Base-by-base conservation (phyloP, 2,329 filamentous ascomycete species). In the Ophiostoma fasciatum region DNA sequence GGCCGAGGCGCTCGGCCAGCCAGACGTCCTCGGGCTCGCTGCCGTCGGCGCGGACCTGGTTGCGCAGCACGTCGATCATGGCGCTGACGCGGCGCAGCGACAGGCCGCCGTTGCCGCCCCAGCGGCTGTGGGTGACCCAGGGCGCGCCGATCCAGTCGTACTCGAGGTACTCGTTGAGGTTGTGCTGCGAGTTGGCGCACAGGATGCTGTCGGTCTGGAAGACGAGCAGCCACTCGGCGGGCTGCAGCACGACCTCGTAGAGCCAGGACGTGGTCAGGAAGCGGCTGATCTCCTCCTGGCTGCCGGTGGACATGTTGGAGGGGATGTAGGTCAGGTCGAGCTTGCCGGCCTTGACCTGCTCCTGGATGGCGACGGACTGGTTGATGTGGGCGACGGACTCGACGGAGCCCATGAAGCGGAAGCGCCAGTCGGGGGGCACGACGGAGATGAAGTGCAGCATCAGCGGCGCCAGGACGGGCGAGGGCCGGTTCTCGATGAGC, bases 131-230 rank as follows among this genome's bases (percentile, higher is more conserved):
- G 1, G 52, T 54, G 42, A 54, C 52, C 64, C 65, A 67, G 5
- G 66, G 66, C 2, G 66, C 64, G 23, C 66, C 66, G 31, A 66
- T 58, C 64, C 65, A 73, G 50, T 69, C 63, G 49, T 62, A 68
- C 13, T 61, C 58, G 33, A 69, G 50, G 49, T 58, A 71, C 39
- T 66, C 61, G 46, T 71, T 62, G 21, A 69, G 47, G 38, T 54
- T 60, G 37, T 53, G 53, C 34, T 48, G 51, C 36, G 58, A 62
- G 48, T 71, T 71, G 42, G 68, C 65, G 48, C 68, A 72, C 28
- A 71, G 51, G 40, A 71, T 67, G 44, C 61, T 65, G 52, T 73
- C 68, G 35, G 62, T 63, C 53, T 66, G 64, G 51, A 71, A 72
- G 17, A 70, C 49, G 18, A 73, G 56, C 22, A 73, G 51, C 60